Percentiles rank a stretch among this genome's conserved stretches.
phyloP scores from a whole-genome alignment of 2,329 filamentous ascomycete genomes.

The Aspergillus ustus region DNA sequence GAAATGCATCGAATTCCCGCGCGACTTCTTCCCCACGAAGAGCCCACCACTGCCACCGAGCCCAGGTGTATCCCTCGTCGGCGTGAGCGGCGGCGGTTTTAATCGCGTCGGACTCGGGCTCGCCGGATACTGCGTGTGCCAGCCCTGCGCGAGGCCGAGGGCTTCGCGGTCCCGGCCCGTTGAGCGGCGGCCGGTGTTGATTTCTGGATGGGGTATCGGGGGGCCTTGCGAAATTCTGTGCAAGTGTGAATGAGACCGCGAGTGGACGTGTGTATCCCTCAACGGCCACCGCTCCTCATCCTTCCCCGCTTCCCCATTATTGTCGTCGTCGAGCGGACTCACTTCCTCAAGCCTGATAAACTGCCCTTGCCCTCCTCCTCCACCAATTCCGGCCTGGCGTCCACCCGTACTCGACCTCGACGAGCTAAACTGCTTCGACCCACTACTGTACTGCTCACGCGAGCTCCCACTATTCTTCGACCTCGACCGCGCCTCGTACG shows the following conservation, averaged over 20 bases:
- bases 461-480: background rate
- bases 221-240: background rate
- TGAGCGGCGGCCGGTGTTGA: background rate
- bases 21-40: background rate
- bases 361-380: background rate
- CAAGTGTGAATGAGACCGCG: background rate
- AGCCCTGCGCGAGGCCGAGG: background rate
- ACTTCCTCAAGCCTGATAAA: background rate
- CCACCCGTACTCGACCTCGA: background rate
- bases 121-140: background rate
- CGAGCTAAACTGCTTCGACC: background rate
- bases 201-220: background rate
- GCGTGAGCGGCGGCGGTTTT: background rate
- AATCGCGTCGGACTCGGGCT: background rate
- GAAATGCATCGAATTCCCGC: background rate
- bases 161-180: background rate
- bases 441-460: background rate
- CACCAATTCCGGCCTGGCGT: background rate
- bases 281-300: background rate
- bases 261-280: background rate
- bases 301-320: background rate
- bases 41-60: background rate
- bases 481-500: background rate
- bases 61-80: background rate
- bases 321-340: background rate